These are phyloP conservation scores for Skeletonema marinoi DNA, from an alignment of 108 stramenopile species.

Conservation along the genomic window DNA sequence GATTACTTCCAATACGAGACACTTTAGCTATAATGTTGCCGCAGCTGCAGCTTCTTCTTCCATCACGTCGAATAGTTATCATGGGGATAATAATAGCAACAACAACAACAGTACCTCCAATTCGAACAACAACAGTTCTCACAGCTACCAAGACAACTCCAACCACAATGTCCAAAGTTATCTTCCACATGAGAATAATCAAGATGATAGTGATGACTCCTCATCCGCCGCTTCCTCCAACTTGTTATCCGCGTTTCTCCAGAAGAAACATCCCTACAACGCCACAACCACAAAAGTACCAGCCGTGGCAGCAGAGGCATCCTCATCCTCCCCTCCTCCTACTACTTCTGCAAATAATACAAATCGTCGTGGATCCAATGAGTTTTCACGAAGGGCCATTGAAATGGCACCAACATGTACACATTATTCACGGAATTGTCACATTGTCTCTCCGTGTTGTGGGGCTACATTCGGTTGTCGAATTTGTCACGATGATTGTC, in stretches of 20 bases:
- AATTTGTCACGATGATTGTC: slow-evolving; percentile 87
- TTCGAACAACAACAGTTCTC: no score
- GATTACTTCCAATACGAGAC: background rate
- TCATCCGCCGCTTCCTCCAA: background rate
- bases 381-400: slow-evolving; percentile 25
- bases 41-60: background rate
- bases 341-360: background rate
- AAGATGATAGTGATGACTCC: no score
- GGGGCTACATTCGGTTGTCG: slow-evolving; percentile 80
- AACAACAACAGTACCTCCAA: background rate
- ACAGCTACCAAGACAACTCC: no score
- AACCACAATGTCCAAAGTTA: no score
- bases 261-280: slow-evolving; percentile 26
- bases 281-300: slow-evolving; percentile 36
- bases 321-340: background rate
- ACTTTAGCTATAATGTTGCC: background rate
- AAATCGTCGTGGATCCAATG: slow-evolving; percentile 1
- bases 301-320: slow-evolving; percentile 22
- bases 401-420: slow-evolving; percentile 55
- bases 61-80: no score
- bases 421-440: slow-evolving; percentile 84
- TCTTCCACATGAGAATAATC: no score
- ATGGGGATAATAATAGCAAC: background rate
- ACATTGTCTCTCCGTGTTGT: slow-evolving; percentile 85
- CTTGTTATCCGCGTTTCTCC: background rate